Evolutionary conservation across 176 grass and related monocot genomes (phyloP).

Genomic region (Urochloa ruziziensis): DNA sequence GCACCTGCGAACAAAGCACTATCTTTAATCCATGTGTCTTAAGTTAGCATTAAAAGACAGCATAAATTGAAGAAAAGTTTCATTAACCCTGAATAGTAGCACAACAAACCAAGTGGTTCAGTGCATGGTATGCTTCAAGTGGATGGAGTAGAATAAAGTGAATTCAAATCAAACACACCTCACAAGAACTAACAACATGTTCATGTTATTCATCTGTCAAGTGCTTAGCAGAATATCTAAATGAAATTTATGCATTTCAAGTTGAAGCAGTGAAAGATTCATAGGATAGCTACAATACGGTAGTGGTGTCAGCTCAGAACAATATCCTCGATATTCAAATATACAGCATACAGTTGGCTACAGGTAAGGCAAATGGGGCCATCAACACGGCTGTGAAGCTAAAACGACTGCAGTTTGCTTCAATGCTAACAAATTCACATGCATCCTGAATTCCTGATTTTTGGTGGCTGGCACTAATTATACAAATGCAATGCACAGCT

Average conservation of each 20-base stretch:
- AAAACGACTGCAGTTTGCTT: background rate
- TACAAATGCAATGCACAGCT: background rate
- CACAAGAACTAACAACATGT: background rate
- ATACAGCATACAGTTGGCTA: background rate
- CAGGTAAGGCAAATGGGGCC: background rate
- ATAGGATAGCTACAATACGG: background rate
- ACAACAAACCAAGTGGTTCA: background rate
- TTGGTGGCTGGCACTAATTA: too few relatives aligned
- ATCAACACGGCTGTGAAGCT: background rate
- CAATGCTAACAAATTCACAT: background rate
- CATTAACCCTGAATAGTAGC: background rate
- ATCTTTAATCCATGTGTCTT: background rate
- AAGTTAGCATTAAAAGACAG: background rate
- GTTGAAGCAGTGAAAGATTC: background rate
- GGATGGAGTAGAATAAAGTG: background rate
- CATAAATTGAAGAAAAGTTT: background rate
- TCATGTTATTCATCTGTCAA: background rate
- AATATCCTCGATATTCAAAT: background rate
- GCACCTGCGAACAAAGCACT: conserved; percentile 55
- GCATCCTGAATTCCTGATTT: background rate
- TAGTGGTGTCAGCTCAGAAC: background rate
- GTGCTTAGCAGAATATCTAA: background rate
- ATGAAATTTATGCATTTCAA: background rate
- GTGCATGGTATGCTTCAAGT: background rate
- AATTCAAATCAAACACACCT: background rate